phyloP scores from a whole-genome alignment of 2,329 filamentous ascomycete species.

The Fonsecaea monophora region DNA sequence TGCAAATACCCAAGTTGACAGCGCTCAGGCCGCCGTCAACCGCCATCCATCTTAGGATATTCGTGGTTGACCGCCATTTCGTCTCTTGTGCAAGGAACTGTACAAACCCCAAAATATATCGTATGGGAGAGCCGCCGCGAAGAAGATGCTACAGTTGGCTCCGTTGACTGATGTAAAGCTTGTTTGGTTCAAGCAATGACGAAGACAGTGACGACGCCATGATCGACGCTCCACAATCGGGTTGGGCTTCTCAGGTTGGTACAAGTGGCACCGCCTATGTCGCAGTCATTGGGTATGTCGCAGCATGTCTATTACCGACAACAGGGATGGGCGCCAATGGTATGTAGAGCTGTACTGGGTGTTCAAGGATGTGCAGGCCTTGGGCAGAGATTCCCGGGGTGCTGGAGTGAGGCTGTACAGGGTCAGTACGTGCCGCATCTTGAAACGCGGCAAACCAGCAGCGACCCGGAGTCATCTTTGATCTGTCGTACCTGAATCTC shows the following conservation, averaged over 20 bases:
- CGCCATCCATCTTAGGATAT: not conserved
- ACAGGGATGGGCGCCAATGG: not conserved
- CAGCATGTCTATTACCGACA: not conserved
- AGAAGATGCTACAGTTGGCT: not conserved
- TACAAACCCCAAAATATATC: not conserved
- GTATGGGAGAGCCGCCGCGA: not conserved
- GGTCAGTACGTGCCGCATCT: not conserved
- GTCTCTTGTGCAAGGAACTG: not conserved
- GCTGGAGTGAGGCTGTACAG: not conserved
- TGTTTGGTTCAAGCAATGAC: not conserved
- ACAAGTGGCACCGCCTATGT: not conserved
- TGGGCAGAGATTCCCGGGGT: too few relatives aligned
- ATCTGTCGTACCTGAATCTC: not conserved
- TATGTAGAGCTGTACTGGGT: not conserved
- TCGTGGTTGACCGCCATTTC: not conserved
- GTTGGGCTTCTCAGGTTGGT: not conserved
- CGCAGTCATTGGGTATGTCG: not conserved
- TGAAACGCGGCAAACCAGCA: slow-evolving; percentile 3
- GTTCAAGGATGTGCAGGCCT: too few relatives aligned
- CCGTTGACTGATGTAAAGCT: not conserved
- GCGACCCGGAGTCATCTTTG: not conserved
- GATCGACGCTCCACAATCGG: not conserved
- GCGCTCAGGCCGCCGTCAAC: not conserved
- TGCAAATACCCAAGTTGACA: not conserved
- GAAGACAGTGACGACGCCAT: not conserved